Base-by-base conservation (phyloP, 1,284 basidiomycete genomes). In the Rugosomyces carneus region DNA sequence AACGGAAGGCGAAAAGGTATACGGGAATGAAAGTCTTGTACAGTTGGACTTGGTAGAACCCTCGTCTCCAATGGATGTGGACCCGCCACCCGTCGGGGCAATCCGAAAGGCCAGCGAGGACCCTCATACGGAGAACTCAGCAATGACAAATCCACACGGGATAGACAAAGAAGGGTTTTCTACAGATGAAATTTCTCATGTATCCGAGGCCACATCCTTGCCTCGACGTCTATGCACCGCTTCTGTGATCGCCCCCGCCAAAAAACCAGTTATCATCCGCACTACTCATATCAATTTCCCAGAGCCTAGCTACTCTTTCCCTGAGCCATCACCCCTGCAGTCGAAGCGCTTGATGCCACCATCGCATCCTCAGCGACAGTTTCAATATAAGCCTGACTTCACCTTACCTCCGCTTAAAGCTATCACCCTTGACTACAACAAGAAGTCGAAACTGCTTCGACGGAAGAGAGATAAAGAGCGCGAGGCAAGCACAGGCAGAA, bases 371-470 rank as follows among this genome's bases (percentile, higher is more conserved):
- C 65, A 64, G 45, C 59, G 63, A 35, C 63, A 65, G 47, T 60
- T 64, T 37, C 67, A 72, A 39, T 69, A 71, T 49, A 66, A 72
- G 38, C 69, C 70, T 11, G 57, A 68, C 0, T 87, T 85, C 55
- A 70, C 72, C 4, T 65, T 87, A 2, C 85, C 86, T 13, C 72
- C 78, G 8, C 65, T 83, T 37, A 80, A 75, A 53, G 56, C 66
- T 4, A 67, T 88, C n/a, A 82, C 84, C 15, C 54, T 70, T 0
- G 83, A 87, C 50, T 81, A 79, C 57, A 72, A 72, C 38, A 75
- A 79, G 32, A 85, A 81, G 59, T 65, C 66, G 21, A 84, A 78
- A 55, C 65, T 73, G 1, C 65, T 65, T 2, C 81, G 79, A 50
- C 75, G 79, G 40, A 83, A 77, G 58, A 74, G 75, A 35, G 80